Conservation (phyloP, 2,329 filamentous ascomycete genomes). For the Metarhizium guizhouense region DNA sequence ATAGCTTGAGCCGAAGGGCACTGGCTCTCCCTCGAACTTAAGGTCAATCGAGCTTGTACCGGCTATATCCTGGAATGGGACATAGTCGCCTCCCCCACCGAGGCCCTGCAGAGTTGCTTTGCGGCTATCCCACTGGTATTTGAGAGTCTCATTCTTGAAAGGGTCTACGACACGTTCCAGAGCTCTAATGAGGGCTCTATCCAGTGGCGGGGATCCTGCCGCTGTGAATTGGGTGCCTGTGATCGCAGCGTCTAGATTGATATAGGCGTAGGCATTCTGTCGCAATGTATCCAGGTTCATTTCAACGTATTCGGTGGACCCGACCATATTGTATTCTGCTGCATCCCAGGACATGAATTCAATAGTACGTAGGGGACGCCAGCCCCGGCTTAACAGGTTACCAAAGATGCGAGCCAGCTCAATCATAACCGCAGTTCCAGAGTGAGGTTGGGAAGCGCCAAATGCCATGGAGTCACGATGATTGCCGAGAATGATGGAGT, state of each 20-base stretch:
- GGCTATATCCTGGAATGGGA: conserved; percentile 84
- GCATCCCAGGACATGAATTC: conserved; percentile 97
- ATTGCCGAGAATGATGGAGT: conserved; percentile 83
- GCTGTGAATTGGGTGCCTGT: conserved; percentile 67
- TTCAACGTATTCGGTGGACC: conserved; percentile 92
- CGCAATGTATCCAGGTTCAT: conserved; percentile 65
- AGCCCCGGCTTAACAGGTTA: conserved; percentile 65
- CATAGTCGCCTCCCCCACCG: conserved; percentile 72
- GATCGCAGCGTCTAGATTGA: conserved; percentile 84
- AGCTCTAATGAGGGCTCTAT: conserved; percentile 61
- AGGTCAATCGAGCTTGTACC: conserved; percentile 85
- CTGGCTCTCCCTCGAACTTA: conserved; percentile 58
- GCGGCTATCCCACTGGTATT: conserved; percentile 64
- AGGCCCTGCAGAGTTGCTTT: conserved; percentile 56
- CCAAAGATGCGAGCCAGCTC: conserved; percentile 83
- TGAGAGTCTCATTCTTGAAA: conserved; percentile 59
- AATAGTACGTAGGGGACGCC: conserved; percentile 88
- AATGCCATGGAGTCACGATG: conserved; percentile 91
- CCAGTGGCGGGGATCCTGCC: conserved; percentile 71
- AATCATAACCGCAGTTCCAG: conserved; percentile 83
- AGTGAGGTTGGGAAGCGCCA: conserved; percentile 76
- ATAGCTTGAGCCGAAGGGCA: conserved; percentile 75
- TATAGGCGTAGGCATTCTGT: conserved; percentile 69
- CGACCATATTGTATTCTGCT: conserved; percentile 85
- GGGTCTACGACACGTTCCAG: conserved; percentile 70